Evolutionary conservation across 495 filamentous ascomycete genomes (phyloP), one percentile per base, ranked within the genome.

Genomic region (Thozetella sp.): DNA sequence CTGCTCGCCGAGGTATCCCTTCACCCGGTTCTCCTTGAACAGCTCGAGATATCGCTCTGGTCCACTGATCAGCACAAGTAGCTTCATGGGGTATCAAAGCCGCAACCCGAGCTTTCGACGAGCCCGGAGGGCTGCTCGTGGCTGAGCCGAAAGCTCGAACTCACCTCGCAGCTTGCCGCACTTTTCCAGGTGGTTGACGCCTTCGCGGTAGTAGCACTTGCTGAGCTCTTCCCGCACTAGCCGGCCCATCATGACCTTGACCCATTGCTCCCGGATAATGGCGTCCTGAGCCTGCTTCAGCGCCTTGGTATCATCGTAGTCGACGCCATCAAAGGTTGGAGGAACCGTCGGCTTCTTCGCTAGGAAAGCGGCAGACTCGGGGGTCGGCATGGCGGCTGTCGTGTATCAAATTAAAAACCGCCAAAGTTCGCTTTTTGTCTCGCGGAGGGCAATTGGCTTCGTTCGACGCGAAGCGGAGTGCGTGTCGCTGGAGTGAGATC

Each of bases 101-200:
- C 30, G 61, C 56, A 57, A 46, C 56, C 19, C 12, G 13, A 30
- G 22, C 40, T 45, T 1, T 45, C 6, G 51, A 20, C 15, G 19
- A 22, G 13, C 12, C 19, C n/a, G 25, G 20, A 24, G 25, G 43
- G 56, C 17, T 43, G 6, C n/a, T 23, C 17, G 6, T 19, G 34
- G 37, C 48, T 27, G 17, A 11, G 27, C 24, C 54, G 58, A 13
- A 37, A 43, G 45, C 20, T 56, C 30, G 17, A 23, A 81, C 90
- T 79, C 65, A 98, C 95, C 93, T 88, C 96, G 85, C 78, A 97
- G 76, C 68, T 80, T 78, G 67, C 92, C 93, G 76, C 95, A 99
- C 80, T 97, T 99, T 86, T 97, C 94, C 65, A 98, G 75, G 76
- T 99, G 95, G 76, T 98, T 98, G 57, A 97, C 91, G 3, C 95